Evolutionary conservation across 768 basidiomycete species (phyloP), one percentile per base, ranked within the genome.

Genomic region (Xerocomellus chrysenteron): DNA sequence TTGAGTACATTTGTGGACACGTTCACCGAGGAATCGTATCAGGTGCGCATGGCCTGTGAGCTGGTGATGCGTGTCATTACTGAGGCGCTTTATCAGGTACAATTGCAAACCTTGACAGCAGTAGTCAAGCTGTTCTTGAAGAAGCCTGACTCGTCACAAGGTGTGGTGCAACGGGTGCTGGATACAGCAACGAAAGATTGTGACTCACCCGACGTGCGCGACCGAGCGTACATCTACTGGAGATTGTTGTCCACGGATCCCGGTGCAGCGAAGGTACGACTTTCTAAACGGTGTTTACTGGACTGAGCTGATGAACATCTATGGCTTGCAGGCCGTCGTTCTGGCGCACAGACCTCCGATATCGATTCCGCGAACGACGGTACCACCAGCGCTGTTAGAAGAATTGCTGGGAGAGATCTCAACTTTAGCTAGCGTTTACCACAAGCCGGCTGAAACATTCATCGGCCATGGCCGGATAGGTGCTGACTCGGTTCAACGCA

Each of bases 171-270:
- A 68, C 80, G 82, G n/a, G 87, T 98, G 3, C 76, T 98, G 41
- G 87, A 91, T 59, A 94, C 93, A 0, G 97, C 97, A 0, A 99
- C 97, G 4, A 98, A 94, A 68, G 94, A 94, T 63, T 97, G 94
- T 63, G 97, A 99, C 65, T 94, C 90, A 6, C 92, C 97, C 13
- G 96, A 98, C 70, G 92, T 99, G 16, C 82, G 97, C 41, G 97
- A 99, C 71, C 82, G 95, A 47, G 97, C 97, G 1, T 99, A 98
- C 68, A 96, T 98, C 40, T 98, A 98, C 67, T 99, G 97, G 97
- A 81, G 97, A 58, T 68, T 99, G 59, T 72, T 99, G 28, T 96
- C 93, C 7, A 94, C 93, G 54, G 96, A 99, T 71, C 92, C 95
- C 1, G 92, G 85, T 2, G 94, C 96, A 17, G 96, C 97, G 0